Conservation (phyloP, 768 basidiomycete species). For the Tricholoma sp. region DNA sequence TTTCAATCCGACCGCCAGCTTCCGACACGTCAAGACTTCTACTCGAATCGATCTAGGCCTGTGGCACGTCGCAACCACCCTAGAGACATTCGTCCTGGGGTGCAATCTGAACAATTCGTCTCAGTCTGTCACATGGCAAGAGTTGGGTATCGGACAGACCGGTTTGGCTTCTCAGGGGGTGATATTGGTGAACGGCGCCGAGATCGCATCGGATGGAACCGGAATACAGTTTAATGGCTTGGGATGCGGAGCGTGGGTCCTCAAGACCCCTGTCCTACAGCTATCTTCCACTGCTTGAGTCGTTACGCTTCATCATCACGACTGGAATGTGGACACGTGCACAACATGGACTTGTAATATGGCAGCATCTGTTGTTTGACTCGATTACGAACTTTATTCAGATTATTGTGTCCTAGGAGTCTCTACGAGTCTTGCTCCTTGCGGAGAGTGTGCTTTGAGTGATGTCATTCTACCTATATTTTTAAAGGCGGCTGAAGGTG, state of each 20-base stretch:
- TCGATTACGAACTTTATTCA: no score
- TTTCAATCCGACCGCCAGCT: constrained; percentile 34
- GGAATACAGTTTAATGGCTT: constrained; percentile 32
- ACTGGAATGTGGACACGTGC: no score
- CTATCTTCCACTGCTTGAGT: no score
- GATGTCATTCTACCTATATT: no score
- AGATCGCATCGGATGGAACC: constrained; percentile 16
- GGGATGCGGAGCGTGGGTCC: constrained; percentile 37
- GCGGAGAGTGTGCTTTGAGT: no score
- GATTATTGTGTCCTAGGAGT: no score
- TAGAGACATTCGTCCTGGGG: constrained; percentile 42
- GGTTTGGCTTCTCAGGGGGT: constrained; percentile 16
- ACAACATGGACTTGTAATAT: no score
- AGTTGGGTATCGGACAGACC: constrained; percentile 21
- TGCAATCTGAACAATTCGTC: constrained; percentile 44
- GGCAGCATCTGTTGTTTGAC: no score
- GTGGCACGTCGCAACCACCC: constrained; percentile 33
- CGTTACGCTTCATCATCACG: no score
- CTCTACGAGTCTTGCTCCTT: no score
- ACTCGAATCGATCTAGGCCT: constrained; percentile 44
- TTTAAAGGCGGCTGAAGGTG: no score
- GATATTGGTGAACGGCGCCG: constrained; percentile 32
- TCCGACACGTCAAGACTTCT: constrained; percentile 31
- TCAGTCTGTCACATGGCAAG: constrained; percentile 25
- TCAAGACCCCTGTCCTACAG: constrained; percentile 11